Evolutionary conservation across 2,329 filamentous ascomycete genomes (phyloP), one percentile per base, ranked within the genome.

Genomic region (Colletotrichum horii): DNA sequence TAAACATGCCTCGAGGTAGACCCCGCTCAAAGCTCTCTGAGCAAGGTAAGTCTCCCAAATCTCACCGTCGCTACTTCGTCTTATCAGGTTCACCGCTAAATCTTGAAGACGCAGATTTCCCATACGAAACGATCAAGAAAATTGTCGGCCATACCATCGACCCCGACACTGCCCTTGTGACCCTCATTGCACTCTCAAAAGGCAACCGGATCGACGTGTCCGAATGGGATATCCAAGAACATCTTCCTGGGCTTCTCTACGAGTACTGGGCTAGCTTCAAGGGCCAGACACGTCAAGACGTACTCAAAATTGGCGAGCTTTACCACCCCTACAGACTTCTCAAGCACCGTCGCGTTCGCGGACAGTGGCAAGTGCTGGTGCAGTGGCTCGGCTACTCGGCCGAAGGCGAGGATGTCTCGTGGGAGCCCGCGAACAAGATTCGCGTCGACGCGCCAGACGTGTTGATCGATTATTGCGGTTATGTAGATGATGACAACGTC

Each of bases 191-290:
- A 8, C 64, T 68, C 48, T 56, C 52, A 34, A 68, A 68, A 28
- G 56, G 32, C 34, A 48, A 36, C 15, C 70, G 64, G 26, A 26
- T 64, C 14, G 56, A 73, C 11, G 15, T 75, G 9, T 75, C 73
- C 11, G 73, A 75, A 58, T 75, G 73, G 73, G 73, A 75, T 16
- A 24, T 73, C 14, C 73, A 75, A 66, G 73, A 75, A 58, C 64
- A 73, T 24, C 58, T 60, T 12, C 70, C 73, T 19, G 48, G 15
- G 22, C 65, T 75, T 16, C 64, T 75, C 5, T 64, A 36, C 28
- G 56, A 68, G 6, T 75, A 75, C 73, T 75, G 73, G 73, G 64
- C 43, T 6, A 65, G 64, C 43, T 75, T 75, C 48, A 58, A 19
- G 22, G 70, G 70, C 58, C 67, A 64, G 26, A 75, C 73, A 22